Evolutionary conservation across 371 early-diverging fungal species (phyloP).

Genomic region (Mortierella sp.): DNA sequence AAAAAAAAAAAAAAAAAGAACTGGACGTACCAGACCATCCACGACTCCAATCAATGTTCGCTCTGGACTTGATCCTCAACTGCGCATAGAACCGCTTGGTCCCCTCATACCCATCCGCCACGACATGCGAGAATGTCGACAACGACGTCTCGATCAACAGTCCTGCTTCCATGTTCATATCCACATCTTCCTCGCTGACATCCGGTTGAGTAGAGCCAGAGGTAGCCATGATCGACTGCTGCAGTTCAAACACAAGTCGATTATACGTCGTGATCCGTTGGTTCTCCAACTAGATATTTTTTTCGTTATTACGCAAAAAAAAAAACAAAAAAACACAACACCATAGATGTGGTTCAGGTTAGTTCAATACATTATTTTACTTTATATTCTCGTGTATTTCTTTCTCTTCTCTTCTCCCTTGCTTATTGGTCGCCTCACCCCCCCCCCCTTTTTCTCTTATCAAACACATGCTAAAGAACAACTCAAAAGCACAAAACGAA

Average conservation of each 20-base stretch:
- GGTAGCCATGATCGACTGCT: constrained; percentile 9
- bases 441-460: not conserved
- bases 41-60: constrained; percentile 32
- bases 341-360: not conserved
- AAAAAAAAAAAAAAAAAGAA: not conserved
- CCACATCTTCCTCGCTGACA: not conserved
- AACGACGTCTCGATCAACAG: not conserved
- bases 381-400: not conserved
- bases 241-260: constrained; percentile 24
- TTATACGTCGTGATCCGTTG: constrained; percentile 34
- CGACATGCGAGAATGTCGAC: constrained; percentile 22
- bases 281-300: constrained; percentile 29
- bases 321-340: not conserved
- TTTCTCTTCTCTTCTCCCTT: no score
- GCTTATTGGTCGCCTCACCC: not conserved
- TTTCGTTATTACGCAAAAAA: not conserved
- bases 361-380: not conserved
- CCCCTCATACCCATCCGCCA: constrained; percentile 8
- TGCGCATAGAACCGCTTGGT: constrained; percentile 16
- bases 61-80: constrained; percentile 12
- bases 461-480: constrained; percentile 8
- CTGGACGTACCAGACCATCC: constrained; percentile 42
- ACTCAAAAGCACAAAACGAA: not conserved
- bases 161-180: not conserved
- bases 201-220: not conserved